These are phyloP conservation scores for Magnaporthales sp. DNA, from an alignment of 2,329 filamentous ascomycete genomes.

Conservation along the genomic window DNA sequence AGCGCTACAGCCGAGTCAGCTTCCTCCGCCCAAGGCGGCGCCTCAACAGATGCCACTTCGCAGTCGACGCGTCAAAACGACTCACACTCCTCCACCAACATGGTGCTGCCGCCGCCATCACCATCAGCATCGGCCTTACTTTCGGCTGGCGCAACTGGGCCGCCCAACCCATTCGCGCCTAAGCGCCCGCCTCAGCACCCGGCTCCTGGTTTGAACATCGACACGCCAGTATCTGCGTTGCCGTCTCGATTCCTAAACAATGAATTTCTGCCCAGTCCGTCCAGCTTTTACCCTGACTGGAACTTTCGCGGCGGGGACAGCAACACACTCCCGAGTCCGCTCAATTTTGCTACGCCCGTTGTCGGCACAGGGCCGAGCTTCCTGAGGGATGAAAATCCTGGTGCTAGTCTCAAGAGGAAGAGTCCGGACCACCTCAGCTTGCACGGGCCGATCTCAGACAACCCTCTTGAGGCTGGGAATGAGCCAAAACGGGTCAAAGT, in stretches of 20 bases:
- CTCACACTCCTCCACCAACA: slow-evolving; percentile 55
- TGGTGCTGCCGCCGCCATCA: slow-evolving; percentile 87
- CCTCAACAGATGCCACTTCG: slow-evolving; percentile 49
- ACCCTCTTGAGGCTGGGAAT: slow-evolving; percentile 21
- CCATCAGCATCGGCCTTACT: slow-evolving; percentile 79
- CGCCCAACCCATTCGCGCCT: slow-evolving; percentile 90
- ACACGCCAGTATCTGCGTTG: slow-evolving; percentile 88
- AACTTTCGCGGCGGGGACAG: slow-evolving; percentile 57
- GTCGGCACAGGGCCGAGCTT: slow-evolving; percentile 55
- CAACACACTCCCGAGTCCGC: slow-evolving; percentile 83
- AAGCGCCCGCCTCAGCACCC: slow-evolving; percentile 34
- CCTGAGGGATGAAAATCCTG: slow-evolving; percentile 42
- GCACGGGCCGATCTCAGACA: slow-evolving; percentile 27
- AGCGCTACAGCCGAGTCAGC: slow-evolving; percentile 65
- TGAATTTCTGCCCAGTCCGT: slow-evolving; percentile 82
- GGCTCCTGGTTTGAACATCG: slow-evolving; percentile 42
- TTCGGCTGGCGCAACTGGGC: slow-evolving; percentile 84
- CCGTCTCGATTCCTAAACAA: slow-evolving; percentile 86
- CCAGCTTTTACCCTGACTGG: slow-evolving; percentile 90
- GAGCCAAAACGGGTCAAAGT: slow-evolving; percentile 47
- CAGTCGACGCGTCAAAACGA: slow-evolving; percentile 34
- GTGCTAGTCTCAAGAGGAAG: slow-evolving; percentile 42
- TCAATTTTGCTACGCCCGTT: slow-evolving; percentile 84
- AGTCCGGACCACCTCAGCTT: slow-evolving; percentile 39
- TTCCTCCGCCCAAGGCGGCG: slow-evolving; percentile 42